These are phyloP conservation scores for Candida tunisiensis DNA, from an alignment of 1,139 yeast genomes.

Conservation along the genomic window DNA sequence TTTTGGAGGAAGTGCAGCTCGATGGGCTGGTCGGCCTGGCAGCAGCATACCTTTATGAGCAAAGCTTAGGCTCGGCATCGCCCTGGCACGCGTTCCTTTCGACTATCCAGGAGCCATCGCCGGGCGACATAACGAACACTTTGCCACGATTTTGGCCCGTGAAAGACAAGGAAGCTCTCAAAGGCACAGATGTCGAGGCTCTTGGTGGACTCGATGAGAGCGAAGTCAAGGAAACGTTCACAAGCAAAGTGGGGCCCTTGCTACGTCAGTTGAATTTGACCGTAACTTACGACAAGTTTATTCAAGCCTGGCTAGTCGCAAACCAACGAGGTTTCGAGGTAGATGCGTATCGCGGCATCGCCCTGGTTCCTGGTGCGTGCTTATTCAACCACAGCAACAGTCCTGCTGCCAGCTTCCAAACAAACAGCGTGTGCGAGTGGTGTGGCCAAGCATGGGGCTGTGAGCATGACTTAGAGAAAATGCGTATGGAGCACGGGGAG, in stretches of 20 bases:
- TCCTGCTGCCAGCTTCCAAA: conserved; percentile 55
- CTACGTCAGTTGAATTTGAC: conserved; percentile 8
- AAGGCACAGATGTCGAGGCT: conserved; percentile 52
- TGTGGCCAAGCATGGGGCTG: conserved; percentile 47
- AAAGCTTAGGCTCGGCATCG: conserved; percentile 32
- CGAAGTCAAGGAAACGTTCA: conserved; percentile 40
- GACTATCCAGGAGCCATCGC: conserved; percentile 29
- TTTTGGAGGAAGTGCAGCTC: conserved; percentile 41
- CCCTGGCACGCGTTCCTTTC: conserved; percentile 64
- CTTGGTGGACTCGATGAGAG: conserved; percentile 43
- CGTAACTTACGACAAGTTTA: conserved; percentile 13
- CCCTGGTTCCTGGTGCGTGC: conserved; percentile 84
- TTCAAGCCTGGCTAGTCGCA: conserved; percentile 23
- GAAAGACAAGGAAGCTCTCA: conserved; percentile 28
- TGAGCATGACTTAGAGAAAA: conserved; percentile 15
- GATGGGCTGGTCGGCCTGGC: conserved; percentile 55
- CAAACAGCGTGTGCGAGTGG: conserved; percentile 48
- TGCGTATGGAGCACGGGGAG: conserved; percentile 2
- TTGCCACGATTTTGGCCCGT: conserved; percentile 47
- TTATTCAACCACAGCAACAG: conserved; percentile 57
- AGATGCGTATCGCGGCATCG: conserved; percentile 56
- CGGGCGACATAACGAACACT: too few species aligned
- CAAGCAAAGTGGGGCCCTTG: conserved; percentile 22
- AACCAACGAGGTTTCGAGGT: conserved; percentile 70
- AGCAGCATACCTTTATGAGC: conserved; percentile 58